Evolutionary conservation across 805 yeast species (phyloP).

Genomic region (Saccharomycopsis fodiens): DNA sequence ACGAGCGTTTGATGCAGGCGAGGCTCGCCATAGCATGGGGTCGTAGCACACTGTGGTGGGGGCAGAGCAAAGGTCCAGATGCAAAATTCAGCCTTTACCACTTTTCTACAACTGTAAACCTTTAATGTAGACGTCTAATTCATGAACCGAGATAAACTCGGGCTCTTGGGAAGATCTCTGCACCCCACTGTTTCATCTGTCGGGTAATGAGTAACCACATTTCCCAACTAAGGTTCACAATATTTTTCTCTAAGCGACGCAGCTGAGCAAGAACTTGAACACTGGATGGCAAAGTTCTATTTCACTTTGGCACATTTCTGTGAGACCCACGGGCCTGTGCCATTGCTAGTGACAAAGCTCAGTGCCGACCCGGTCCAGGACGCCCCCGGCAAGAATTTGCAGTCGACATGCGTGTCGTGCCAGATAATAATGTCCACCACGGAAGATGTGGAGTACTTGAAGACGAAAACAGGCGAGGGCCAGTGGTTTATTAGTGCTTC

Average conservation of each 20-base stretch:
- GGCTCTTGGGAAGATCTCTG: too few relatives aligned
- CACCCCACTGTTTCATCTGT: too few relatives aligned
- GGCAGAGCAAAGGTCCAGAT: too few relatives aligned
- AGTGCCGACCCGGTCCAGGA: not conserved
- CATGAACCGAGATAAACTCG: too few relatives aligned
- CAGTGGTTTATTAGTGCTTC: conserved; percentile 2
- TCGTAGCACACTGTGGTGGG: not conserved
- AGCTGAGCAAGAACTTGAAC: too few relatives aligned
- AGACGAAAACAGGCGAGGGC: not conserved
- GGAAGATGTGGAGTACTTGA: not conserved
- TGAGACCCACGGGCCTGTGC: conserved; percentile 20
- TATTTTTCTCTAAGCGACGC: too few relatives aligned
- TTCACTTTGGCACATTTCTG: conserved; percentile 20
- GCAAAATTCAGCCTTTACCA: too few relatives aligned
- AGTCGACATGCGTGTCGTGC: conserved; percentile 11
- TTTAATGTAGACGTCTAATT: too few relatives aligned
- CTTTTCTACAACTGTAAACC: too few relatives aligned
- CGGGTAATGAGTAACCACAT: too few relatives aligned
- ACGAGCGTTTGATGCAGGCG: too few relatives aligned
- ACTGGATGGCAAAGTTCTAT: conserved; percentile 14
- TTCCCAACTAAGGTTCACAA: too few relatives aligned
- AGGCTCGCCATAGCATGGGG: not conserved
- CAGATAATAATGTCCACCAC: conserved; percentile 1
- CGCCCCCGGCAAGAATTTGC: not conserved
- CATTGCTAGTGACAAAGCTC: conserved; percentile 13